A percentile compares a stretch with the other conserved stretches of the same genome.
These are phyloP conservation scores for Alnus rubra DNA, from an alignment of 306 rosid genomes.

Conservation along the genomic window DNA sequence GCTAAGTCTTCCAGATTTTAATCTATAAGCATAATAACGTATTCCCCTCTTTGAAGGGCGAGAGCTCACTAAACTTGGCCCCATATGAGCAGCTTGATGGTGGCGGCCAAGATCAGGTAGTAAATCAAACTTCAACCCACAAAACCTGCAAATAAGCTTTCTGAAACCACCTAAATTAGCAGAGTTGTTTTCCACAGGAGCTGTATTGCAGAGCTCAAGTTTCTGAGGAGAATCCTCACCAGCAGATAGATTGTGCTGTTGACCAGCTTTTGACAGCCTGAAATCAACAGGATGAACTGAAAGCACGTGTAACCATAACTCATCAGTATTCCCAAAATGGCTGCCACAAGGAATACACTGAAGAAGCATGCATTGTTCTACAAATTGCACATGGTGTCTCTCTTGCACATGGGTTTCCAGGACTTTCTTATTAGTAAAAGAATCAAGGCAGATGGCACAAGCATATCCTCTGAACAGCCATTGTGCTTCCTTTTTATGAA, in stretches of 20 bases:
- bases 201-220: constrained; percentile 50
- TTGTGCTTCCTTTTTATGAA: constrained; percentile 97
- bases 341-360: constrained; percentile 96
- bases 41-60: constrained; percentile 80
- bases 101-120: constrained; percentile 98
- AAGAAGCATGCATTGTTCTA: constrained; percentile 95
- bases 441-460: constrained; percentile 95
- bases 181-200: constrained; percentile 53
- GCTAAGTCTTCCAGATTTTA: constrained; percentile 93
- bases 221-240: constrained; percentile 57
- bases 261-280: constrained; percentile 58
- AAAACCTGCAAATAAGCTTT: constrained; percentile 83
- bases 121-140: constrained; percentile 94
- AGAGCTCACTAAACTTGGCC: constrained; percentile 63
- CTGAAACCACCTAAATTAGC: constrained; percentile 59
- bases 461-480: constrained; percentile 97
- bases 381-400: constrained; percentile 91
- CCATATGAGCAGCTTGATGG: constrained; percentile 99
- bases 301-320: constrained; percentile 89
- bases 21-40: constrained; percentile 75
- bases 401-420: constrained; percentile 97
- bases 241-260: constrained; percentile 46
- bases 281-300: constrained; percentile 68
- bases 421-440: constrained; percentile 84
- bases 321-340: constrained; percentile 82